A percentile compares a stretch with the other conserved stretches of the same genome.
These are phyloP conservation scores for Teunomyces tritomae DNA, from an alignment of 805 yeast species.

Conservation along the genomic window DNA sequence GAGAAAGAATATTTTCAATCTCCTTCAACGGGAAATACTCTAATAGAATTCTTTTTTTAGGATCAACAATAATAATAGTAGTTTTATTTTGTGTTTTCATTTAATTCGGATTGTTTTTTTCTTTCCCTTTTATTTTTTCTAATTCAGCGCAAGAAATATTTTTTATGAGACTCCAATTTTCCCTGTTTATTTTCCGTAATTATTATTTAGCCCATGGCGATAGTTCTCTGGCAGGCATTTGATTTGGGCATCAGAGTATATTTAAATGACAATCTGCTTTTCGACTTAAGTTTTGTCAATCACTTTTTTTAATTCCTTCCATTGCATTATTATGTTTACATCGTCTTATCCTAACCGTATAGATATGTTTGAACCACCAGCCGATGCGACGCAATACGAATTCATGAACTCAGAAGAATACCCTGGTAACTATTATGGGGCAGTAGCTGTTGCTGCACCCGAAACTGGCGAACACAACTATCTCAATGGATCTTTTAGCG, in stretches of 20 bases:
- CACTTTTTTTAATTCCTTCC: background rate
- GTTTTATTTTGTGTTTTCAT: background rate
- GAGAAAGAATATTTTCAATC: background rate
- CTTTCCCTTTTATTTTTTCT: background rate
- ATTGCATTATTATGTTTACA: constrained; percentile 1
- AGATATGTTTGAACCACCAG: constrained; percentile 19
- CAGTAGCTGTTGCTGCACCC: background rate
- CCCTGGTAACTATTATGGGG: background rate
- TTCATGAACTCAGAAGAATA: background rate
- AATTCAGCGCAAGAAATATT: background rate
- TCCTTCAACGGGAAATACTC: background rate
- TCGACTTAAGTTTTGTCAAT: background rate
- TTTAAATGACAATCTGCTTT: constrained; percentile 3
- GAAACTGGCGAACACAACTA: constrained; percentile 1
- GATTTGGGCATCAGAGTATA: background rate
- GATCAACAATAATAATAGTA: background rate
- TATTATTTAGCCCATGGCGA: constrained; percentile 2
- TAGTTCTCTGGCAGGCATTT: background rate
- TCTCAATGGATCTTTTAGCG: background rate
- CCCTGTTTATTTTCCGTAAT: constrained; percentile 1
- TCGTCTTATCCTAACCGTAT: constrained; percentile 9
- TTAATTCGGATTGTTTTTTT: background rate
- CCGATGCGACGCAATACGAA: constrained; percentile 1
- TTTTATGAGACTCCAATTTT: background rate
- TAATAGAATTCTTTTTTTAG: background rate